These are phyloP conservation scores for Alternaria brassicicola DNA, from an alignment of 2,329 filamentous ascomycete species.

Conservation along the genomic window DNA sequence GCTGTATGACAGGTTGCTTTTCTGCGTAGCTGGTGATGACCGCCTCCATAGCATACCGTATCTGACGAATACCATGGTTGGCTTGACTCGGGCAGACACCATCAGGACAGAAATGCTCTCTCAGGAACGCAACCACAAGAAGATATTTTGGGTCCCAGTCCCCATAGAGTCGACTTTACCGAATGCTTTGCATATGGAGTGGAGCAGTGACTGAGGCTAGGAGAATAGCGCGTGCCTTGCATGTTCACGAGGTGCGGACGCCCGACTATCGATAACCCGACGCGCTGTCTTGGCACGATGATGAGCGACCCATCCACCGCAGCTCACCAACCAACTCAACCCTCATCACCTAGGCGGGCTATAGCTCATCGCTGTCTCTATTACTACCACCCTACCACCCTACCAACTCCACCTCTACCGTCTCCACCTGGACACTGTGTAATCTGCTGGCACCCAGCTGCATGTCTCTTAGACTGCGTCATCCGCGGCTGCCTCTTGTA, in stretches of 20 bases:
- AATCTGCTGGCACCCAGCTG: constrained; percentile 25
- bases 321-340: constrained; percentile 8
- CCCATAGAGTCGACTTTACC: not conserved
- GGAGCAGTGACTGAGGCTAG: not conserved
- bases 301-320: constrained; percentile 3
- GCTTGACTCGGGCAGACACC: not conserved
- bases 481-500: constrained; percentile 37
- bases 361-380: constrained; percentile 8
- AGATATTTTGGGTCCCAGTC: not conserved
- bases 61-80: not conserved
- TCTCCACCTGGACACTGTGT: constrained; percentile 2
- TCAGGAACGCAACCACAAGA: not conserved
- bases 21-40: not conserved
- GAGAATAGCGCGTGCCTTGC: constrained; percentile 8
- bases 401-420: not conserved
- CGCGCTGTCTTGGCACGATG: constrained; percentile 15
- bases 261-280: constrained; percentile 25
- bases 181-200: constrained; percentile 1
- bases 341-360: constrained; percentile 9
- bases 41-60: not conserved
- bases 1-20: not conserved
- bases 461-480: constrained; percentile 41
- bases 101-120: not conserved
- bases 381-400: constrained; percentile 11
- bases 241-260: constrained; percentile 12